Evolutionary conservation across 164 flowering plant genomes (phyloP), one percentile per base, ranked within the genome.

Genomic region (Berberis thunbergii): DNA sequence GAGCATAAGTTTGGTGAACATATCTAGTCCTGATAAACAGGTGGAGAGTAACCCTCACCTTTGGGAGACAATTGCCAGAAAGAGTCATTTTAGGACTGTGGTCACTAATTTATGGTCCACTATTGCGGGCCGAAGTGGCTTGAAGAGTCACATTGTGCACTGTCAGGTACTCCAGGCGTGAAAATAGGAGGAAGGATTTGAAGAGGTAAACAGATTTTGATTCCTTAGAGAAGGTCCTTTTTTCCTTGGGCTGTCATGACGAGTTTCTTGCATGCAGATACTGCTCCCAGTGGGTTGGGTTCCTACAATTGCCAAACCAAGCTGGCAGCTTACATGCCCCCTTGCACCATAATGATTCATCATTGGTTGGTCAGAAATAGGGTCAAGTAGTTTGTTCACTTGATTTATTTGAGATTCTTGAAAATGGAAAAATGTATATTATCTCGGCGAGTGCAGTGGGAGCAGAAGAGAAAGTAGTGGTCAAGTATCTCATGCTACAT

Each of bases 111-210:
- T 92, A 58, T 85, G 82, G 96, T 92, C 96, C 2, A 92, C 81
- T 67, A 84, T 92, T 64, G 90, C 98, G 9, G 98, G 95, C 7
- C 73, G 95, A 63, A 78, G 76, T 63, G 86, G 95, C 44, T 64
- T 81, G 71, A 92, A 77, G 79, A 89, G 89, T 75, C 96, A 87
- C 68, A 92, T 92, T 69, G 85, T 92, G 64, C 98, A 92, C 58
- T 92, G 96, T 73, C 98, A 89, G 76, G 98, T 92, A 59, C 98
- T 92, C 73, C 93, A 86, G 77, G 98, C 89, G 42, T 92, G 78
- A 92, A 57, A 71, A 50, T 7, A n/a, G 54, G 45, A 65, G 63
- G 49, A 64, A 9, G 40, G 44, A 40, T 56, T 43, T 54, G 46
- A 38, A 53, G 41, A 63, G 26, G 42, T 43, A n/a, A 52, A 3